A percentile compares a stretch with the other conserved stretches of the same genome.
These are phyloP conservation scores for Terana coerulea DNA, from an alignment of 768 basidiomycete species.

Conservation along the genomic window DNA sequence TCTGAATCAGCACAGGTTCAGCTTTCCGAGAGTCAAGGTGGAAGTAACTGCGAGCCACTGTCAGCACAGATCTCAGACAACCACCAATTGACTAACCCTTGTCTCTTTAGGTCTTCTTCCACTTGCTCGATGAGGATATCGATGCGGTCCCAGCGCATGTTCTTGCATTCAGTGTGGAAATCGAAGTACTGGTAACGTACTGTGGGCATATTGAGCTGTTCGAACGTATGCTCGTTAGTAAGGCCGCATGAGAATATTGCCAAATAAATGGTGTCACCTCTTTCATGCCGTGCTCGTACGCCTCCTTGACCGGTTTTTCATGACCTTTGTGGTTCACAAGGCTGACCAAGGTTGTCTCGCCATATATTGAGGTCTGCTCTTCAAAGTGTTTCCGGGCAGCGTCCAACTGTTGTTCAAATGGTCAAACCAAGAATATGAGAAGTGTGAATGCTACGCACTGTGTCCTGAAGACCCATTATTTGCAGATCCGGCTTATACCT, in stretches of 20 bases:
- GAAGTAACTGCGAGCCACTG: constrained; percentile 66
- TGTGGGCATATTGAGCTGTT: constrained; percentile 56
- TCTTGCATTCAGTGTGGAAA: constrained; percentile 92
- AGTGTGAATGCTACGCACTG: constrained; percentile 46
- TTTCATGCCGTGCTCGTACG: constrained; percentile 75
- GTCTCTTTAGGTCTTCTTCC: constrained; percentile 59
- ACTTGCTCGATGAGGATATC: constrained; percentile 74
- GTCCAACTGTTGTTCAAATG: constrained; percentile 44
- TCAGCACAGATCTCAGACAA: neutral
- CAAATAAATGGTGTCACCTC: constrained; percentile 45
- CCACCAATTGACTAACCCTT: constrained; percentile 49
- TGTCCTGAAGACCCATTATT: constrained; percentile 88
- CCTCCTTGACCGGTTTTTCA: constrained; percentile 93
- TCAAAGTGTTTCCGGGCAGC: constrained; percentile 72
- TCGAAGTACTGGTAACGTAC: constrained; percentile 94
- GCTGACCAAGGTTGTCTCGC: constrained; percentile 78
- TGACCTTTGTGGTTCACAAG: constrained; percentile 92
- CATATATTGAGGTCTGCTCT: constrained; percentile 71
- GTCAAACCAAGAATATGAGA: constrained; percentile 1
- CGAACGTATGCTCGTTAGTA: neutral
- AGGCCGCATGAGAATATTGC: too few relatives aligned
- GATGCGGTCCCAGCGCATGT: constrained; percentile 95
- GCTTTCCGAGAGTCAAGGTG: constrained; percentile 49
- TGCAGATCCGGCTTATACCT: constrained; percentile 96
- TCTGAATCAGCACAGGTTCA: constrained; percentile 57